These are phyloP conservation scores for Didymella segeticola DNA, from an alignment of 2,329 filamentous ascomycete species.

Conservation along the genomic window DNA sequence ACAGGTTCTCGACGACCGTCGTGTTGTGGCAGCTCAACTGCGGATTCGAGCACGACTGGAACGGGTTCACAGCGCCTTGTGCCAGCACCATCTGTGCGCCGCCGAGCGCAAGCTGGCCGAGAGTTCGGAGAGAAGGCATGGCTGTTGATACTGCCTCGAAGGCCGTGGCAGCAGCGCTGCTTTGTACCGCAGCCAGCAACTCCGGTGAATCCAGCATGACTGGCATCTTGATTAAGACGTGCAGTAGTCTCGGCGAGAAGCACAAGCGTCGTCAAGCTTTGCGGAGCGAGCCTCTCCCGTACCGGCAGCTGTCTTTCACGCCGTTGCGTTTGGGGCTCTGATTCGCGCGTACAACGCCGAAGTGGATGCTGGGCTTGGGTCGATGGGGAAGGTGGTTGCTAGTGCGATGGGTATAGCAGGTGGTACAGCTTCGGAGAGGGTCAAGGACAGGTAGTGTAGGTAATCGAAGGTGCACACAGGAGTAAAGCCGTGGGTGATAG, in stretches of 20 bases:
- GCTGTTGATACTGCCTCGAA: slow-evolving; percentile 34
- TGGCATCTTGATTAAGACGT: slow-evolving; percentile 21
- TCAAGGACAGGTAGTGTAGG: slow-evolving; percentile 8
- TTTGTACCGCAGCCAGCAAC: slow-evolving; percentile 33
- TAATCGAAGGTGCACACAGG: neutral
- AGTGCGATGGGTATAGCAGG: slow-evolving; percentile 10
- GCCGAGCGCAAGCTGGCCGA: slow-evolving; percentile 47
- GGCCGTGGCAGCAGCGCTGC: slow-evolving; percentile 24
- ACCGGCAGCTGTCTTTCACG: slow-evolving; percentile 31
- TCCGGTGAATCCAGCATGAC: slow-evolving; percentile 32
- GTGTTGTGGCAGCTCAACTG: slow-evolving; percentile 70
- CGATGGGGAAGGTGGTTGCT: slow-evolving; percentile 30
- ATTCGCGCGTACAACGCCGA: slow-evolving; percentile 25
- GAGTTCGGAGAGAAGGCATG: slow-evolving; percentile 45
- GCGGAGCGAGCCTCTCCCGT: slow-evolving; percentile 36
- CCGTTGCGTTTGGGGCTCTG: slow-evolving; percentile 24
- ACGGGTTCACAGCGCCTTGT: slow-evolving; percentile 15
- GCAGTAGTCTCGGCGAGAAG: slow-evolving; percentile 7
- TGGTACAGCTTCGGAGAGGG: neutral
- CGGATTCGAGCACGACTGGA: slow-evolving; percentile 45
- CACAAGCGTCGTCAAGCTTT: slow-evolving; percentile 37
- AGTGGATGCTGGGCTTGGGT: slow-evolving; percentile 14
- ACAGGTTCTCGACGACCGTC: slow-evolving; percentile 67
- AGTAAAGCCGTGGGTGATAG: neutral
- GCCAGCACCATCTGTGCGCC: slow-evolving; percentile 32